Base-by-base conservation (phyloP, 176 grass and related monocot species). In the Hordeum marinum region DNA sequence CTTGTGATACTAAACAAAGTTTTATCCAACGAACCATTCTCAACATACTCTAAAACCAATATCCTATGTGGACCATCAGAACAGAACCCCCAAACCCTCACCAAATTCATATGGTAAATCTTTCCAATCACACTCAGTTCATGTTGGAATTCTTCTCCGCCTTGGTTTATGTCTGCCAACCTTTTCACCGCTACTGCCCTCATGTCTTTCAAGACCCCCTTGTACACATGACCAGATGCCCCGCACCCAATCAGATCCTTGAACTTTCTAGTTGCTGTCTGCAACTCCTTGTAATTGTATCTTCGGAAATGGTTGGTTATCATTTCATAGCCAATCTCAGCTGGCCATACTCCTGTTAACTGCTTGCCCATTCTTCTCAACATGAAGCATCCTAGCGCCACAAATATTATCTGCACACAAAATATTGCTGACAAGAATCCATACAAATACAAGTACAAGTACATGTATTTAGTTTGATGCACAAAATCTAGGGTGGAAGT, bases 401-500 rank as follows among this genome's bases (percentile, higher is more conserved):
- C 1, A 73, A 90, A 90, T 21, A 73, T 31, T 26, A 88, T 3
- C 55, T 88, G 74, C 4, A 77, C 76, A 23, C 65, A 45, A 63
- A 77, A 82, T 26, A 88, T 26, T 70, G 81, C 87, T 88, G 75
- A 79, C 41, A 79, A 72, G 57, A 88, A 88, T 40, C 88, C 83
- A 55, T 18, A 18, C 18, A 20, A 29, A 29, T 29, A 20, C 50
- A 55, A 55, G 29, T 85, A 90, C 29, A 85, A 90, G 48, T 85
- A 82, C 11, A 43, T 57, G 23, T 29, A 61, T 2, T 75, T 32
- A 75, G 14, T 24, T 34, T 11, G 54, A 76, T 75, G 78, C 85
- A 43, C 9, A 45, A 87, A 88, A 54, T 72, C 8, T 41, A 54
- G 54, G 63, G 63, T 72, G 9, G 32, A 45, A 21, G 72, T 72